Evolutionary conservation across 768 basidiomycete genomes (phyloP).

Genomic region (Terana coerulea): DNA sequence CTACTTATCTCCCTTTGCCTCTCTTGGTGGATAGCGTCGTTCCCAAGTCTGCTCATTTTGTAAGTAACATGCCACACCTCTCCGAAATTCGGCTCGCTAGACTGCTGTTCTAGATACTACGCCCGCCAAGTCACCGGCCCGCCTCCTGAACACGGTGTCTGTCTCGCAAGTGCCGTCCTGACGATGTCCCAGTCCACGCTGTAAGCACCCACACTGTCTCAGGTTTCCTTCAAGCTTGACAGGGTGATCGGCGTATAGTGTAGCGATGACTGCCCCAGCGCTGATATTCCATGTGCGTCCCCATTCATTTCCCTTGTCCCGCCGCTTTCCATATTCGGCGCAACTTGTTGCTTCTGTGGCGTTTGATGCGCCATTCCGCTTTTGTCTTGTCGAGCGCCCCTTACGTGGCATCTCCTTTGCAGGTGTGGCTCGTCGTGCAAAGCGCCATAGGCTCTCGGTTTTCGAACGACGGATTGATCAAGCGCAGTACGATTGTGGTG

Average conservation of each 20-base stretch:
- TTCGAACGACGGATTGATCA: neutral
- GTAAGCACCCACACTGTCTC: conserved; percentile 7
- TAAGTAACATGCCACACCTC: neutral
- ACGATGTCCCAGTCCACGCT: conserved; percentile 13
- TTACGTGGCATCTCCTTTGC: neutral
- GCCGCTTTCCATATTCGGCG: neutral
- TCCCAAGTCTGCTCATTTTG: conserved; percentile 14
- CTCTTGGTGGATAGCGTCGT: conserved; percentile 16
- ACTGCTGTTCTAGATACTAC: conserved; percentile 12
- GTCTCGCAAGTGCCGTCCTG: conserved; percentile 13
- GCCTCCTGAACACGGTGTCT: conserved; percentile 6
- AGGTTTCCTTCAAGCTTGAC: too few relatives aligned
- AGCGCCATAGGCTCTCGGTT: conserved; percentile 3
- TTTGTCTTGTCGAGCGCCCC: neutral
- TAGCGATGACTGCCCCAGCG: conserved; percentile 8
- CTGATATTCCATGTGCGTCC: conserved; percentile 15
- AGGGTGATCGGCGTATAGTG: neutral
- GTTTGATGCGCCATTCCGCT: neutral
- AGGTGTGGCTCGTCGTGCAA: conserved; percentile 11
- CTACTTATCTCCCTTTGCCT: conserved; percentile 15
- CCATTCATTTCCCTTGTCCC: neutral
- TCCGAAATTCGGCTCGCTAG: neutral
- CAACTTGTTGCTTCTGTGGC: neutral
- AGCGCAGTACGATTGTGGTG: conserved; percentile 1
- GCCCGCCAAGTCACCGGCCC: conserved; percentile 12